phyloP scores from a whole-genome alignment of 1,139 yeast genomes.

The Yamadazyma diddensiae region DNA sequence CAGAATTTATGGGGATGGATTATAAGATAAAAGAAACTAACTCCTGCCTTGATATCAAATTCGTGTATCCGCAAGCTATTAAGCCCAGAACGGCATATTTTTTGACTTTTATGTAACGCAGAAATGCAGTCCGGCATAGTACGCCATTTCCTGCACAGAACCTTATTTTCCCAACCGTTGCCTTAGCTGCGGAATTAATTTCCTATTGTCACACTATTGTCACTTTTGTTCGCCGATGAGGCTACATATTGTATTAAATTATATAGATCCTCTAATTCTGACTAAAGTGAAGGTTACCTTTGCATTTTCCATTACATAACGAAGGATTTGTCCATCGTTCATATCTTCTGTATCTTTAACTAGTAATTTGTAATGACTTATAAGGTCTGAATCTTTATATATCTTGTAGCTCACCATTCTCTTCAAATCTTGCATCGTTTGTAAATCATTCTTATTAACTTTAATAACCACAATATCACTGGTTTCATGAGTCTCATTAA shows the following conservation, averaged over 20 bases:
- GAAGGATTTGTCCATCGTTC: conserved; percentile 22
- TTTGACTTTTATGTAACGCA: no score
- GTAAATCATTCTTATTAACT: conserved; percentile 24
- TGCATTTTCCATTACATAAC: conserved; percentile 20
- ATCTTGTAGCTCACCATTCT: conserved; percentile 31
- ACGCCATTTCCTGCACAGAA: background rate
- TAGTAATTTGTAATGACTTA: conserved; percentile 27
- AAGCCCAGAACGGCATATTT: background rate
- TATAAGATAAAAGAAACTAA: no score
- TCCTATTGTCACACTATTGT: no score
- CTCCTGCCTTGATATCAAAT: background rate
- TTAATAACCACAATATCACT: conserved; percentile 33
- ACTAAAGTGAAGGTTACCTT: conserved; percentile 29
- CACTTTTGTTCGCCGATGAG: no score
- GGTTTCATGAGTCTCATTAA: conserved; percentile 24
- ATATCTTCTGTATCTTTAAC: conserved; percentile 12
- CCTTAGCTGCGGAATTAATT: no score
- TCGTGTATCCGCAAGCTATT: background rate
- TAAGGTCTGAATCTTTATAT: conserved; percentile 31
- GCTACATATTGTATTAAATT: background rate
- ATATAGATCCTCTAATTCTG: conserved; percentile 17
- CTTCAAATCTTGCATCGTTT: conserved; percentile 30
- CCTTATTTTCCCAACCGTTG: background rate
- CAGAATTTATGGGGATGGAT: no score
- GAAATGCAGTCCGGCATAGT: no score